phyloP scores from a whole-genome alignment of 129 eudicot species.

The Arctium minus region DNA sequence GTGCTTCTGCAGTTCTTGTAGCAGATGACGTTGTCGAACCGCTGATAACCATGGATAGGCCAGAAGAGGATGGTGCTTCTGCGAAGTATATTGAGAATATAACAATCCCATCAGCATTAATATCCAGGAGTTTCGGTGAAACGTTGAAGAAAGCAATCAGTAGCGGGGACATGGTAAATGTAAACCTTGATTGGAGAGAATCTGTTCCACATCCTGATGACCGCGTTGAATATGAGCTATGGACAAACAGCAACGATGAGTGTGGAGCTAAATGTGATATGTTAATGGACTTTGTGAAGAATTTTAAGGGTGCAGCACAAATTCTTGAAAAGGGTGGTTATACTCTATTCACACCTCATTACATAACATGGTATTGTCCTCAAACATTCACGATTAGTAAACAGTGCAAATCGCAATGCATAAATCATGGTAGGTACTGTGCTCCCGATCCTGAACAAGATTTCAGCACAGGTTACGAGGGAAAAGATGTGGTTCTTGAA shows the following conservation, averaged over 20 bases:
- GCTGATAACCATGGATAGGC: constrained; percentile 25
- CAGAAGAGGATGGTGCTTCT: constrained; percentile 18
- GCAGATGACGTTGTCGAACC: constrained; percentile 26
- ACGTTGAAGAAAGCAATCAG: constrained; percentile 13
- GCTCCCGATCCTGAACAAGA: constrained; percentile 40
- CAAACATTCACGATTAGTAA: constrained; percentile 30
- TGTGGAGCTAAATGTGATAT: constrained; percentile 34
- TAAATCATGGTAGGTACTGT: constrained; percentile 28
- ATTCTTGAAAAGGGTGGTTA: constrained; percentile 27
- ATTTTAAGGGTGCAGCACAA: constrained; percentile 34
- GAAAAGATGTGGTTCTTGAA: constrained; percentile 35
- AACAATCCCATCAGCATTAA: constrained; percentile 34
- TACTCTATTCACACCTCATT: constrained; percentile 35
- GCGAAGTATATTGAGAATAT: constrained; percentile 24
- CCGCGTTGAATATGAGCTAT: constrained; percentile 31
- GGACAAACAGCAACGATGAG: constrained; percentile 38
- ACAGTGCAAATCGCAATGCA: constrained; percentile 34
- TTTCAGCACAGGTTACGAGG: constrained; percentile 32
- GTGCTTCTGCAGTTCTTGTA: constrained; percentile 36
- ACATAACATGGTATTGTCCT: constrained; percentile 42
- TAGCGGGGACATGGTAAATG: constrained; percentile 34
- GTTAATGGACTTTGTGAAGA: constrained; percentile 26
- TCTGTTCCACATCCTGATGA: constrained; percentile 39
- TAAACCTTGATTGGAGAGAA: constrained; percentile 39
- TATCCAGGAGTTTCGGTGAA: constrained; percentile 18